These are phyloP conservation scores for Metschnikowia amazonensis DNA, from an alignment of 805 yeast species.

Conservation along the genomic window DNA sequence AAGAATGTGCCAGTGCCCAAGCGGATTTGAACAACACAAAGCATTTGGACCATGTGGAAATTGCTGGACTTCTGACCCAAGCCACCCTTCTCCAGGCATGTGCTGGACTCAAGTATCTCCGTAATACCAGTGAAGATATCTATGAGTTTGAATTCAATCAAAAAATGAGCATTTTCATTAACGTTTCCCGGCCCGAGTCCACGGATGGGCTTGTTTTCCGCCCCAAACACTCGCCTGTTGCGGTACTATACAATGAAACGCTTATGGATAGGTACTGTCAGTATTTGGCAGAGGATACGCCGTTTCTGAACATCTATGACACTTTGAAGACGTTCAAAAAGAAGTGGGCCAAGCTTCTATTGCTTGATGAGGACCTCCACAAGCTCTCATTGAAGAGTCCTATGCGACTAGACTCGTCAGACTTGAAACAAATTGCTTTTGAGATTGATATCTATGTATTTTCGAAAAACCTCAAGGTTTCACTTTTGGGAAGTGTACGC, in stretches of 20 bases:
- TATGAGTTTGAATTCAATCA: slow-evolving; percentile 15
- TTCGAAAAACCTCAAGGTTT: slow-evolving; percentile 7
- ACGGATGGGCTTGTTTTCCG: slow-evolving; percentile 9
- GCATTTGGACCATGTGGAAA: slow-evolving; percentile 13
- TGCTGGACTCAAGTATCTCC: slow-evolving; percentile 22
- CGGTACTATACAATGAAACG: slow-evolving; percentile 18
- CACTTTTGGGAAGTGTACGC: slow-evolving; percentile 7
- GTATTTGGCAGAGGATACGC: slow-evolving; percentile 8
- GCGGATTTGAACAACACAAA: slow-evolving; percentile 10
- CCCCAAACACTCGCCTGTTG: background rate
- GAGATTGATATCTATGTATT: slow-evolving; percentile 8
- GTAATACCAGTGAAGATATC: slow-evolving; percentile 3
- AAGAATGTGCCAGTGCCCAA: slow-evolving; percentile 18
- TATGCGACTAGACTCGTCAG: slow-evolving; percentile 9
- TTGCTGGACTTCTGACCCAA: slow-evolving; percentile 14
- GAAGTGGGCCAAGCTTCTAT: slow-evolving; percentile 14
- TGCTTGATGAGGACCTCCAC: slow-evolving; percentile 30
- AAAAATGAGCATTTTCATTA: slow-evolving; percentile 9
- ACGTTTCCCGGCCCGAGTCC: slow-evolving; percentile 8
- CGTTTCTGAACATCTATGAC: slow-evolving; percentile 14
- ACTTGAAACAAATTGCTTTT: slow-evolving; percentile 4
- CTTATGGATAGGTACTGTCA: slow-evolving; percentile 15
- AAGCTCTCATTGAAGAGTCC: slow-evolving; percentile 30
- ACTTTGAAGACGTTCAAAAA: slow-evolving; percentile 7
- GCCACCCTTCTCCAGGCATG: slow-evolving; percentile 26